Evolutionary conservation across 495 filamentous ascomycete species (phyloP).

Genomic region (Podospora appendiculata): DNA sequence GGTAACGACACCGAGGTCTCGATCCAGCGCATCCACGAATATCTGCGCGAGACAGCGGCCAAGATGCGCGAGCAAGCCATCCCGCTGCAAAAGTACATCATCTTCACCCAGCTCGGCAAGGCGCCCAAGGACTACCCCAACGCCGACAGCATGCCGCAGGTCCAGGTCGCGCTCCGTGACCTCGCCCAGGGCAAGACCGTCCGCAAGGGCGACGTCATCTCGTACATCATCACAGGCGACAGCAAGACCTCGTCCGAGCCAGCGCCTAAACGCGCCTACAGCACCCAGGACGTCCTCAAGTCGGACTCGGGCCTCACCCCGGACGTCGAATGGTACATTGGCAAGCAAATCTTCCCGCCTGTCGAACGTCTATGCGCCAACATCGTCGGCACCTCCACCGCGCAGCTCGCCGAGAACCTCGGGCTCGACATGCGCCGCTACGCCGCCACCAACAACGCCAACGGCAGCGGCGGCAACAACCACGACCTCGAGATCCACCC

Average conservation of each 20-base stretch:
- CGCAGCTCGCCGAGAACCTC: constrained; percentile 83
- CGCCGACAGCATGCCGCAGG: constrained; percentile 89
- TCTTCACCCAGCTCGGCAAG: constrained; percentile 96
- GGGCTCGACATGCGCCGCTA: constrained; percentile 89
- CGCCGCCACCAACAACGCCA: constrained; percentile 31
- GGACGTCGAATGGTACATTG: constrained; percentile 92
- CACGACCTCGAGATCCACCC: constrained; percentile 68
- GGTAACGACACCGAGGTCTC: constrained; percentile 88
- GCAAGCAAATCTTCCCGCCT: constrained; percentile 97
- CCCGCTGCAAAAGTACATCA: constrained; percentile 81
- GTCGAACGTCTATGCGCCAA: constrained; percentile 97
- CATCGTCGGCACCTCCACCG: constrained; percentile 82
- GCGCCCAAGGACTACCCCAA: constrained; percentile 89
- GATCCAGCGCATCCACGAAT: constrained; percentile 83
- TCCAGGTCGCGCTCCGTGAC: constrained; percentile 86
- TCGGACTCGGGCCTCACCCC: constrained; percentile 64
- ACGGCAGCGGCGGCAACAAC: constrained; percentile 5
- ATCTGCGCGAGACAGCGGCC: constrained; percentile 69
- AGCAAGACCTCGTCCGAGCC: constrained; percentile 62
- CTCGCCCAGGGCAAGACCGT: constrained; percentile 80
- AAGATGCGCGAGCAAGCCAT: constrained; percentile 76
- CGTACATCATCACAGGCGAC: constrained; percentile 84
- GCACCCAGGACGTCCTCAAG: constrained; percentile 78
- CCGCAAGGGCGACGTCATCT: constrained; percentile 89
- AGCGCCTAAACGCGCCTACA: constrained; percentile 80